Conservation (phyloP, 352 stramenopile genomes). For the Phytophthora hybrid region DNA sequence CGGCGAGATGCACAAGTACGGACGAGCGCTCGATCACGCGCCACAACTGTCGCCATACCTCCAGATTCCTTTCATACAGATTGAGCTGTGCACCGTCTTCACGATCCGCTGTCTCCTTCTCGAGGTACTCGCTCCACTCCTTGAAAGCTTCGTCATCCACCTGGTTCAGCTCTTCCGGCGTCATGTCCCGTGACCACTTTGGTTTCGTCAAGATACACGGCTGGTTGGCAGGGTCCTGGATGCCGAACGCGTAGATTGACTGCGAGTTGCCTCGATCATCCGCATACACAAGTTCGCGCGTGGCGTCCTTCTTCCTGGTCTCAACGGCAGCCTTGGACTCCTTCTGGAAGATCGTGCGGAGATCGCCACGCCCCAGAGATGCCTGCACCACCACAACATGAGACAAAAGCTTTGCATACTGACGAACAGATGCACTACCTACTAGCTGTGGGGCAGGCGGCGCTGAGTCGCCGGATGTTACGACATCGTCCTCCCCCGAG, state of each 20-base stretch:
- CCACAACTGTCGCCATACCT: slow-evolving; percentile 88
- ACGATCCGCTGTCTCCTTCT: slow-evolving; percentile 30
- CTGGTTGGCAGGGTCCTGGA: slow-evolving; percentile 68
- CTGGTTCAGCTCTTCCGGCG: slow-evolving; percentile 61
- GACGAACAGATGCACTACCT: background rate
- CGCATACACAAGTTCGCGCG: slow-evolving; percentile 64
- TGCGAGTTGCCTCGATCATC: slow-evolving; percentile 72
- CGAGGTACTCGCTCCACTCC: slow-evolving; percentile 57
- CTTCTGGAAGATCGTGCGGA: slow-evolving; percentile 75
- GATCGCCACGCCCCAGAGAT: slow-evolving; percentile 52
- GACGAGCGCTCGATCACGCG: slow-evolving; percentile 80
- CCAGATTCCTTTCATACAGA: slow-evolving; percentile 82
- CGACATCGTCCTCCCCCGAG: slow-evolving; percentile 26
- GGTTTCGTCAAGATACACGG: slow-evolving; percentile 73
- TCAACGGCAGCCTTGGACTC: slow-evolving; percentile 69
- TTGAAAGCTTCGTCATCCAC: slow-evolving; percentile 66
- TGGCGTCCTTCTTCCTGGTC: slow-evolving; percentile 75
- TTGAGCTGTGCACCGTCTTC: slow-evolving; percentile 52
- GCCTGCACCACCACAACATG: slow-evolving; percentile 11
- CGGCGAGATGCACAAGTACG: slow-evolving; percentile 79
- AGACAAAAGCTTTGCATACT: background rate
- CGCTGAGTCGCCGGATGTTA: background rate
- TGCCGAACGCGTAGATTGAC: slow-evolving; percentile 72
- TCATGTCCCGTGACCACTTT: slow-evolving; percentile 72
- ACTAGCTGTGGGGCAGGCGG: slow-evolving; percentile 27